These are phyloP conservation scores for Stromatinia cepivora DNA, from an alignment of 2,329 filamentous ascomycete species.

Conservation along the genomic window DNA sequence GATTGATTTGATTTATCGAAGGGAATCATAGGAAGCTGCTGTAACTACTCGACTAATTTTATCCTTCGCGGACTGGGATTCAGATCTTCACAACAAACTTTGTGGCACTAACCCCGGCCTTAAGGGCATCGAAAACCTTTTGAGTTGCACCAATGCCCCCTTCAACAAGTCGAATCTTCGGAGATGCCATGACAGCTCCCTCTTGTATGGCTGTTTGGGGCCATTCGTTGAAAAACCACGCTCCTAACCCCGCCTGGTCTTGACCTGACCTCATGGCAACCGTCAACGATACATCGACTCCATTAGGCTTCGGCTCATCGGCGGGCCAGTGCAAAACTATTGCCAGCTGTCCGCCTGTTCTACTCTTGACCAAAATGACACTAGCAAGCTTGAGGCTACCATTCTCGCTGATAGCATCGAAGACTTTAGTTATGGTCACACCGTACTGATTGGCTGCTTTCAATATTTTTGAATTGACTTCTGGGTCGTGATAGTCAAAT, in stretches of 20 bases:
- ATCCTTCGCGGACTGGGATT: not conserved
- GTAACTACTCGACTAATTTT: not conserved
- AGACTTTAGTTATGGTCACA: too few relatives aligned
- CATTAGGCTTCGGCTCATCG: too few relatives aligned
- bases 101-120: conserved; percentile 29
- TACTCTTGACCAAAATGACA: too few relatives aligned
- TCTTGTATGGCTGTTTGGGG: conserved; percentile 22
- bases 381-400: too few relatives aligned
- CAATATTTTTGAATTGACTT: too few relatives aligned
- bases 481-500: too few relatives aligned
- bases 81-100: conserved; percentile 25
- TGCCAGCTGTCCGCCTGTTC: conserved; percentile 9
- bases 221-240: conserved; percentile 30
- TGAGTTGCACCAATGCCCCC: conserved; percentile 26
- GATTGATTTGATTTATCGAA: not conserved
- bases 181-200: conserved; percentile 23
- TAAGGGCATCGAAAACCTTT: conserved; percentile 21
- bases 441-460: too few relatives aligned
- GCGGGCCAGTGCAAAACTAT: not conserved
- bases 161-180: conserved; percentile 25
- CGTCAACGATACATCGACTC: conserved; percentile 43
- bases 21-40: not conserved
- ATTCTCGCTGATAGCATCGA: too few relatives aligned
- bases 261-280: conserved; percentile 45
- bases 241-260: conserved; percentile 23